Evolutionary conservation across 2,329 filamentous ascomycete species (phyloP), one percentile per base, ranked within the genome.

Genomic region (Nannizziopsis barbatae): DNA sequence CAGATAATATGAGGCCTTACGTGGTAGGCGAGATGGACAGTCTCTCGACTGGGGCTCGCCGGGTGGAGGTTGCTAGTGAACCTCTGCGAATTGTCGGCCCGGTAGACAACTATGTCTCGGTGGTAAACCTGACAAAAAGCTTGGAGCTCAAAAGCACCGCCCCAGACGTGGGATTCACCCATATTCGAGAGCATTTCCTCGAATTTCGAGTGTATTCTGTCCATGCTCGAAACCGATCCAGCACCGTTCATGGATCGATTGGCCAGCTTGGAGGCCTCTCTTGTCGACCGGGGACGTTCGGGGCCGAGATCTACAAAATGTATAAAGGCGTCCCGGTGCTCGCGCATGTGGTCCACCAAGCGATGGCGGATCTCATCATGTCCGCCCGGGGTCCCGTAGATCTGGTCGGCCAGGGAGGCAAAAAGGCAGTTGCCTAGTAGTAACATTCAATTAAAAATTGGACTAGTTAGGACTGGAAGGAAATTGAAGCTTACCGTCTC

Each of bases 391-490:
- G 75, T 65, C 53, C 79, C 80, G 60, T 78, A 81, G 45, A 84
- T 63, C 68, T 84, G 79, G 60, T 83, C 79, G 54, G 77, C 80
- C 35, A 83, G 70, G 52, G 79, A 79, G 63, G 80, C 78, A 68
- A 83, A 84, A 33, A 84, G 73, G 63, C 81, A 84, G 67, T 83
- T 83, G 56, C 80, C 81, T 83, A 55, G 5, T 14, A 18, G 27
- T 11, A 32, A 30, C 27, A 10, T 42, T 22, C 15, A n/a, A 18
- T 37, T 30, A 42, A 33, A 30, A 33, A 20, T 4, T 27, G 22
- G 17, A 45, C 32, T 17, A 30, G 1, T 32, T 38, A 20, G 9
- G 12, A 2, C 11, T 18, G 9, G 31, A 9, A 3, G 27, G 12
- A 27, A 42, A 30, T 9, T 5, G 3, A n/a, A 49, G 69, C 74